Conservation (phyloP, 208 protist species). For the Trypanosoma boissoni region DNA sequence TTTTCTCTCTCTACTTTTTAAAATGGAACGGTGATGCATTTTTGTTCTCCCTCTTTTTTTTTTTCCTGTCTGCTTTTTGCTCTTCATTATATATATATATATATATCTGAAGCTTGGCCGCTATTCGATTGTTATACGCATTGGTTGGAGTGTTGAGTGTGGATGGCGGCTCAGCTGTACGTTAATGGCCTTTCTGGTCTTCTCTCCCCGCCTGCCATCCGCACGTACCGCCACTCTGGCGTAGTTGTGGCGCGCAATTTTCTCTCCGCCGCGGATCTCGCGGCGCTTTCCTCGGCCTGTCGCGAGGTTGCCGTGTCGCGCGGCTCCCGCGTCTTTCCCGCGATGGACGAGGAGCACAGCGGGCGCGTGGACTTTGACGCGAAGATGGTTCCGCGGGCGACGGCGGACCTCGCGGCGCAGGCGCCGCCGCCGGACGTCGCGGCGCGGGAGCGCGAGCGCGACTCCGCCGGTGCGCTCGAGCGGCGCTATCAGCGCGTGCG, state of each 20-base stretch:
- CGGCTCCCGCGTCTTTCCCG: slow-evolving; percentile 54
- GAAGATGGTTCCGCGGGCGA: slow-evolving; percentile 22
- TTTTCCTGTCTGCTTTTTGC: background rate
- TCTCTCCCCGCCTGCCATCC: slow-evolving; percentile 39
- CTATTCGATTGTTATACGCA: background rate
- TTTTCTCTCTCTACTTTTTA: no score
- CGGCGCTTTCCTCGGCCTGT: slow-evolving; percentile 32
- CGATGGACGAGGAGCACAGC: slow-evolving; percentile 47
- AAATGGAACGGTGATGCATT: no score
- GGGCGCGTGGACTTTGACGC: slow-evolving; percentile 31
- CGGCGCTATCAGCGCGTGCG: slow-evolving; percentile 30
- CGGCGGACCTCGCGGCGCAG: slow-evolving; percentile 17
- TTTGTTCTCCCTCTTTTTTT: background rate
- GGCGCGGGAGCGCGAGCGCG: slow-evolving; percentile 19
- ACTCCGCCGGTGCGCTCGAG: slow-evolving; percentile 32
- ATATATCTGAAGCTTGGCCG: background rate
- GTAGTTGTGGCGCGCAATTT: slow-evolving; percentile 48
- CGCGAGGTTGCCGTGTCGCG: slow-evolving; percentile 27
- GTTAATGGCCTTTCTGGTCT: slow-evolving; percentile 39
- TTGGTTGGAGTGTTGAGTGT: no score
- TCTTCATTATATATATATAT: slow-evolving; percentile 6
- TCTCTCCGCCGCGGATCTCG: slow-evolving; percentile 14
- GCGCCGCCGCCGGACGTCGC: slow-evolving; percentile 27
- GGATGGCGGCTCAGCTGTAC: slow-evolving; percentile 19
- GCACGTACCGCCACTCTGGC: slow-evolving; percentile 62